phyloP scores from a whole-genome alignment of 225 moss, liverwort and hornwort genomes.

The Bryoerythrophyllum caledonicum region DNA sequence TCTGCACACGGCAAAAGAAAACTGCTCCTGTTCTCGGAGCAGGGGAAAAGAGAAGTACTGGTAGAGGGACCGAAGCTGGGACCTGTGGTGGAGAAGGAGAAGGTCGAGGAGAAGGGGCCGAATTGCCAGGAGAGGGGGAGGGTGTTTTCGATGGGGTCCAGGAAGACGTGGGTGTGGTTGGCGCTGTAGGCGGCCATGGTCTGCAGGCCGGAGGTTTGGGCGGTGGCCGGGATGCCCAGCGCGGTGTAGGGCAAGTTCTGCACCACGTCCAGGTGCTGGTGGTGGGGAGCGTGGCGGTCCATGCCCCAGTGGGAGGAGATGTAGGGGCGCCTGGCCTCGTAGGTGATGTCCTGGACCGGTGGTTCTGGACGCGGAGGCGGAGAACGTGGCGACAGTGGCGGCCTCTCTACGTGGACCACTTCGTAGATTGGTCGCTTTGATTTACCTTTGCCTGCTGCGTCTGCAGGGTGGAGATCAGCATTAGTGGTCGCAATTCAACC shows the following conservation, averaged over 20 bases:
- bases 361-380: neutral
- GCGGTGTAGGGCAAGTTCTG: slow-evolving; percentile 22
- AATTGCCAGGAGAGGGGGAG: slow-evolving; percentile 35
- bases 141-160: slow-evolving; percentile 23
- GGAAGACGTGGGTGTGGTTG: slow-evolving; percentile 31
- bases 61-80: neutral
- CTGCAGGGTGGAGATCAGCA: slow-evolving; percentile 16
- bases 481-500: neutral
- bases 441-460: slow-evolving; percentile 32
- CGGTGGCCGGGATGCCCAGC: slow-evolving; percentile 31
- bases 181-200: slow-evolving; percentile 28
- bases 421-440: slow-evolving; percentile 49
- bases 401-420: slow-evolving; percentile 41
- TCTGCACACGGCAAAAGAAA: too few relatives aligned
- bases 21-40: neutral
- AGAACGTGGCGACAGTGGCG: slow-evolving; percentile 29
- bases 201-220: slow-evolving; percentile 35
- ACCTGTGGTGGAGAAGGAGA: slow-evolving; percentile 18
- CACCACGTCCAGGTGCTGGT: slow-evolving; percentile 5
- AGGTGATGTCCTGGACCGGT: neutral
- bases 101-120: slow-evolving; percentile 21
- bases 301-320: neutral
- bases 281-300: neutral
- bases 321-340: neutral
- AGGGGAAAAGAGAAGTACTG: slow-evolving; percentile 16